Evolutionary conservation across 75 land plant species (phyloP).

Genomic region (Cunninghamia lanceolata): DNA sequence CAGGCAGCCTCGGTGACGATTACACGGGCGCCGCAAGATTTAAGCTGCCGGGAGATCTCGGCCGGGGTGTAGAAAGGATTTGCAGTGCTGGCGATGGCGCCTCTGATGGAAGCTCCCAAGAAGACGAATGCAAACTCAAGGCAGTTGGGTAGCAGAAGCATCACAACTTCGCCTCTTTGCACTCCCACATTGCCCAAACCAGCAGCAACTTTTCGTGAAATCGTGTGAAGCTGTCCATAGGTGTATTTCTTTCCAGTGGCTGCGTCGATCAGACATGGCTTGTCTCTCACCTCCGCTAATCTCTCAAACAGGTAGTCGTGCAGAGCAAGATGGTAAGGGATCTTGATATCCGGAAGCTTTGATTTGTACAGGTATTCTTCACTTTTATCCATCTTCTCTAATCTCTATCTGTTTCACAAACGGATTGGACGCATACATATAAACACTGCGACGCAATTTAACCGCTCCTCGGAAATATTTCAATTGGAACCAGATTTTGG

Average conservation of each 20-base stretch:
- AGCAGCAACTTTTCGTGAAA: slow-evolving; percentile 6
- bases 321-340: slow-evolving; percentile 11
- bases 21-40: neutral
- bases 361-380: slow-evolving; percentile 9
- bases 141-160: slow-evolving; percentile 19
- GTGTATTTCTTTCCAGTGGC: neutral
- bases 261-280: slow-evolving; percentile 14
- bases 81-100: slow-evolving; percentile 8
- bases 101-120: slow-evolving; percentile 12
- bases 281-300: neutral
- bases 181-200: slow-evolving; percentile 11
- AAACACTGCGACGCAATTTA: too few species aligned
- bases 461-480: too few species aligned
- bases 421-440: too few species aligned
- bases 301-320: slow-evolving; percentile 9
- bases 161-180: slow-evolving; percentile 12
- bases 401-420: too few species aligned
- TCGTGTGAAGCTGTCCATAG: slow-evolving; percentile 2
- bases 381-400: neutral
- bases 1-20: slow-evolving; percentile 14
- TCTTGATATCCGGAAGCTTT: slow-evolving; percentile 14
- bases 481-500: too few species aligned
- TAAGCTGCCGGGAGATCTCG: slow-evolving; percentile 13
- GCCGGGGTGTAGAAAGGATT: slow-evolving; percentile 14
- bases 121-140: slow-evolving; percentile 11